Evolutionary conservation across 441 rosid species (phyloP), one percentile per base, ranked within the genome.

Genomic region (Geranium incanum): DNA sequence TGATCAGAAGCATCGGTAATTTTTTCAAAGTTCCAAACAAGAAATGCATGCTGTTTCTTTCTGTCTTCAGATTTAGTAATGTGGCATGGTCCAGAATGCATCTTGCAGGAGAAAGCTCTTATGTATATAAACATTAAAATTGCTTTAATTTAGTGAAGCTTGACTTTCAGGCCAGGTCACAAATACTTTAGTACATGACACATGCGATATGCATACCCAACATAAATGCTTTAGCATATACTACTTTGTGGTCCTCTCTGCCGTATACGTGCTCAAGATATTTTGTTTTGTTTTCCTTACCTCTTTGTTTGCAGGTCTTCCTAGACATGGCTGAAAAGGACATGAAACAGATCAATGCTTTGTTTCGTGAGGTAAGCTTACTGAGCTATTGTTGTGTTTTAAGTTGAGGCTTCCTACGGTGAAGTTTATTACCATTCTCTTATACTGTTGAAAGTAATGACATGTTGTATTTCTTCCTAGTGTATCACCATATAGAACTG

Each of bases 321-420:
- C 82, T 94, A 72, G 94, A 94, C 50, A 68, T 94, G 84, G 86
- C 88, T 67, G 91, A 83, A 37, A 94, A 89, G 81, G 89, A 89
- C 72, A 79, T 92, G 97, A 94, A 78, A 80, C 83, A 72, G 81
- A 84, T 94, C 79, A 88, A 83, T 80, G 85, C 88, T 76, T 79
- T 92, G 79, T 94, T 94, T 81, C 87, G 74, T 60, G 99, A 94
- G 95, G 97, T 91, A 83, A 84, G 68, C 73, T 74, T n/a, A 16
- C 69, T 68, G 41, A 36, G 55, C 41, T 13, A 16, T 59, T 21
- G 66, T 68, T 71, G 39, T 8, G 33, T 28, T 28, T 28, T 28
- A 28, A 28, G 68, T 52, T 70, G 60, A 74, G 59, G 72, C 23
- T 59, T 71, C 18, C 68, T 52, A 8, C 68, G 62, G 57, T 63